A percentile compares a stretch with the other conserved stretches of the same genome.
phyloP scores from a whole-genome alignment of 176 grass and related monocot genomes.

The Rhynchospora tenuis region DNA sequence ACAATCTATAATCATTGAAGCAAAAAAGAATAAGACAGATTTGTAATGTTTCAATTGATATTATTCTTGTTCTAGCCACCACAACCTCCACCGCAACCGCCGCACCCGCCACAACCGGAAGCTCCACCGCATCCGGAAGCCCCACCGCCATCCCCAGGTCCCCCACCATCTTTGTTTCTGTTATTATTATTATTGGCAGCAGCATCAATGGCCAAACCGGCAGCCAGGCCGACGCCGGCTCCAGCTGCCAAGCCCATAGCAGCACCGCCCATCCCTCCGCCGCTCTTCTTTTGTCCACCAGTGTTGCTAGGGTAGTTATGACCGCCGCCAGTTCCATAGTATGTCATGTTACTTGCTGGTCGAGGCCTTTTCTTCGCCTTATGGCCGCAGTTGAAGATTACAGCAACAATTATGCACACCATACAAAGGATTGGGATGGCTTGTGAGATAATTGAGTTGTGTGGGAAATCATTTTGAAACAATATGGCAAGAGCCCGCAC shows the following conservation, averaged over 20 bases:
- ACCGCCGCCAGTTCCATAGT: neutral
- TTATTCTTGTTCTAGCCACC: neutral
- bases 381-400: constrained; percentile 16
- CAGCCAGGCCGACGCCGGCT: neutral
- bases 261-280: constrained; percentile 4
- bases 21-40: neutral
- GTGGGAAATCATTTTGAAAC: neutral
- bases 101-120: neutral
- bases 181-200: neutral
- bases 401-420: neutral
- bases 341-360: neutral
- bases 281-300: neutral
- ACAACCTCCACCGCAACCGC: neutral
- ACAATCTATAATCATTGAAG: neutral
- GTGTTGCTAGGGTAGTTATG: neutral
- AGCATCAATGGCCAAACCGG: neutral
- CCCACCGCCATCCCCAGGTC: neutral
- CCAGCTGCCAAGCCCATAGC: neutral
- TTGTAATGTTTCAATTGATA: neutral
- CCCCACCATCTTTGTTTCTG: neutral
- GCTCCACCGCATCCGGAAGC: neutral
- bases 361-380: neutral
- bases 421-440: neutral
- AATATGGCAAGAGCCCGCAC: neutral
- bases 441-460: neutral